Evolutionary conservation across 148 eudicot species (phyloP), one percentile per base, ranked within the genome.

Genomic region (Rhododendron simsii): DNA sequence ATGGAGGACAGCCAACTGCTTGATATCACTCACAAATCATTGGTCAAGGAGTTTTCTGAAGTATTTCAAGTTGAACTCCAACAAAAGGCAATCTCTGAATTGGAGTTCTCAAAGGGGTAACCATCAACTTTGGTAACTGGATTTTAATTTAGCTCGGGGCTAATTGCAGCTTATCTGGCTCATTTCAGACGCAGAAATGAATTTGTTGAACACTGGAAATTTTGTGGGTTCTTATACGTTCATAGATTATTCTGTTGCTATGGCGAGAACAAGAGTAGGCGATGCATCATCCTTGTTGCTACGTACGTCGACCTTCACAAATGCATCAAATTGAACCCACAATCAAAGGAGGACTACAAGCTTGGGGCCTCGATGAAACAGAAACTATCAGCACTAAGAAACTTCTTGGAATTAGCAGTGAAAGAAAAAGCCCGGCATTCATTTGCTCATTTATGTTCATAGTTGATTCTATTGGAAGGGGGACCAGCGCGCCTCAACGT

Each of bases 51-150:
- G 89, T 95, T 98, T 85, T 90, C 90, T 82, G 91, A 95, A 86
- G 96, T 95, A 57, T 98, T 95, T 85, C 96, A 93, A 84, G 88
- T 95, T 82, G 89, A 94, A 83, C 87, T 95, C 75, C 85, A 87
- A 71, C 90, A 48, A 15, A 86, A 86, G 82, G 79, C 84, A 39
- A 87, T 81, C 16, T 81, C 91, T 26, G 8, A 15, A 26, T 15
- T 5, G 41, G 33, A 50, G 16, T 86, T 51, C 45, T 37, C 6
- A 39, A 41, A 81, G 45, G 53, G 65, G 65, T 16, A 81, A 39
- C 69, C 35, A 59, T 48, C 21, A 41, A 48, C 69, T 39, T 37
- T 26, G 67, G 33, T 16, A 35, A n/a, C 63, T 35, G 57, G 55
- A 8, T 35, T 50, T 8, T 30, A 35, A 79, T 15, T 23, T 65